phyloP scores from a whole-genome alignment of 805 yeast genomes.

The Kodamaea lidongshanica region DNA sequence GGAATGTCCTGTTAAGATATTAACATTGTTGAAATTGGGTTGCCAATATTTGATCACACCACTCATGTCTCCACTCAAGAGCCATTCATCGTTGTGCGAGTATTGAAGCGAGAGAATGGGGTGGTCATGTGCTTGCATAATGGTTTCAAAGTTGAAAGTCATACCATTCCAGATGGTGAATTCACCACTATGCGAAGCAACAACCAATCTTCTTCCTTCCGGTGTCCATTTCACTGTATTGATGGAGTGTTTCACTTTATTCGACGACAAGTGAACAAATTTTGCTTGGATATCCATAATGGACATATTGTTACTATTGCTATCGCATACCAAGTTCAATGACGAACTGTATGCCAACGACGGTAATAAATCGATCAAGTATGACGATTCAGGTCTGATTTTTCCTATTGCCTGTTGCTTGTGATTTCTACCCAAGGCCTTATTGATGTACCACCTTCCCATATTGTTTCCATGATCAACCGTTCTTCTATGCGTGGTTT shows the following conservation, averaged over 20 bases:
- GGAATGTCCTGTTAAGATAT: constrained; percentile 64
- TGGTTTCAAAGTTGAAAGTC: constrained; percentile 91
- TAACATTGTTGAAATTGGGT: constrained; percentile 94
- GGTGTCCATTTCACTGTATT: constrained; percentile 95
- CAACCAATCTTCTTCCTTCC: constrained; percentile 83
- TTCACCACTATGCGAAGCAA: constrained; percentile 90
- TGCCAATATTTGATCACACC: constrained; percentile 96
- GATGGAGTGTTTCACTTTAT: constrained; percentile 87
- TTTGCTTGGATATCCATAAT: constrained; percentile 65
- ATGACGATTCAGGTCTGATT: constrained; percentile 65
- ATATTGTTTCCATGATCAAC: constrained; percentile 73
- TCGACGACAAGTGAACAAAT: constrained; percentile 84
- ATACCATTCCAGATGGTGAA: constrained; percentile 96
- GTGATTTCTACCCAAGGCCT: constrained; percentile 37
- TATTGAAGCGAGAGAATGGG: constrained; percentile 76
- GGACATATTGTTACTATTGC: constrained; percentile 31
- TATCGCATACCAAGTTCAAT: constrained; percentile 20
- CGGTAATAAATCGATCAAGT: constrained; percentile 58
- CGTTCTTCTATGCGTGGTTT: constrained; percentile 56
- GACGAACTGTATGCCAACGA: constrained; percentile 49
- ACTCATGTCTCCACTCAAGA: constrained; percentile 87
- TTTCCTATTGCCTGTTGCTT: constrained; percentile 37
- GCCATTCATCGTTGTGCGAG: constrained; percentile 91
- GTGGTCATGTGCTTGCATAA: constrained; percentile 97
- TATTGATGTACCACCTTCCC: constrained; percentile 53